Base-by-base conservation (phyloP, 441 rosid genomes). In the Populus tomentosa region DNA sequence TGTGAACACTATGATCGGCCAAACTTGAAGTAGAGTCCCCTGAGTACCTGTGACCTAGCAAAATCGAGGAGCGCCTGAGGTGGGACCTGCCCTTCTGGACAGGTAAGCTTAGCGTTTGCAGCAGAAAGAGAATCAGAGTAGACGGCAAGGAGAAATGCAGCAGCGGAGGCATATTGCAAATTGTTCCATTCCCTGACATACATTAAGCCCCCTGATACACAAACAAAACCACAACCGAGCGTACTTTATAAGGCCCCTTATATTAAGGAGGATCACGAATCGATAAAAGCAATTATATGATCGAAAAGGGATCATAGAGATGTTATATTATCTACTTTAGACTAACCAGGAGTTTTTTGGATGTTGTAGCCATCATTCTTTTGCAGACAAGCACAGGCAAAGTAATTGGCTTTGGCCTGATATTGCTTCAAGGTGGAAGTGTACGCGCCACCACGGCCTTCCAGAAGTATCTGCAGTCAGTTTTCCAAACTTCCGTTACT, bases 171-270 rank as follows among this genome's bases (percentile, higher is more conserved):
- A 66, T 93, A 95, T 76, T 95, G 99, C 93, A 95, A 83, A 74
- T 95, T 95, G 90, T 95, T 95, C 99, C 99, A 93, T 84, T 90
- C 92, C 67, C 97, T 81, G 69, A 93, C 81, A 81, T 87, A 95
- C 76, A 95, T 85, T 50, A 95, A 84, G 6, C 97, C 99, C 8
- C 82, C 98, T 7, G 90, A 88, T 10, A 87, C 86, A 53, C 28
- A 84, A 80, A 7, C 85, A 4, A 86, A 20, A 10, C 18, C 14
- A 5, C 8, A 66, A 32, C 26, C 30, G 5, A 0, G 8, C 66
- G 36, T 35, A 7, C n/a, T 33, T 69, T 20, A 32, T 16, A 10
- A 32, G 11, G 35, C 1, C 24, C 30, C 68, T 24, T 61, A 26
- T 38, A 42, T 13, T 3, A 42, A 40, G 50, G 50, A 42, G 50